phyloP scores from a whole-genome alignment of 352 stramenopile species.

The Labyrinthula sp. region DNA sequence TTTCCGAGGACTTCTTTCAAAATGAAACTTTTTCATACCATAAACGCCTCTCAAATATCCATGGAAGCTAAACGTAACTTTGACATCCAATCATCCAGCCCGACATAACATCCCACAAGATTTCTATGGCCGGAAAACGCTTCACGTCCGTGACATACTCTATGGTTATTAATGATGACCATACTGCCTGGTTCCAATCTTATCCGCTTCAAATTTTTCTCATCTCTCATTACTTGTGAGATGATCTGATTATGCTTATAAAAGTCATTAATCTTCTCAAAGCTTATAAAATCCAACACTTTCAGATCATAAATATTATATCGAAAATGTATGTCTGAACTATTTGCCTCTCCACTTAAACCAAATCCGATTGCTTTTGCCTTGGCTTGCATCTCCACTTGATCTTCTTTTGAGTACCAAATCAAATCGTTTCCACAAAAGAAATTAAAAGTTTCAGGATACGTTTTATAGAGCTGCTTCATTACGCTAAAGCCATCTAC shows the following conservation, averaged over 20 bases:
- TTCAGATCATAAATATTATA: conserved; percentile 62
- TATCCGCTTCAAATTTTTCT: conserved; percentile 40
- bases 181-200: conserved; percentile 49
- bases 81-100: conserved; percentile 43
- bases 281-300: conserved; percentile 49
- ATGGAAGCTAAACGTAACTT: no score
- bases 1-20: no score
- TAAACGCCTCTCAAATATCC: no score
- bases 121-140: conserved; percentile 50
- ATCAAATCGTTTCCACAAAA: conserved; percentile 46
- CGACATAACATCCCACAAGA: conserved; percentile 62
- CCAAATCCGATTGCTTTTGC: conserved; percentile 52
- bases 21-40: no score
- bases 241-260: conserved; percentile 49
- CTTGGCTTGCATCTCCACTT: conserved; percentile 50
- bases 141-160: conserved; percentile 53
- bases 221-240: conserved; percentile 41
- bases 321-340: conserved; percentile 55
- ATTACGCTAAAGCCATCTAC: conserved; percentile 52
- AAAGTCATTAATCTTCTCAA: conserved; percentile 46
- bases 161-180: conserved; percentile 60
- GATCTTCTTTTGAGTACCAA: conserved; percentile 51
- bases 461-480: conserved; percentile 42
- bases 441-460: conserved; percentile 47
- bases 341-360: conserved; percentile 36